Base-by-base conservation (phyloP, 2,329 filamentous ascomycete species). In the Hypoxylon sp. region DNA sequence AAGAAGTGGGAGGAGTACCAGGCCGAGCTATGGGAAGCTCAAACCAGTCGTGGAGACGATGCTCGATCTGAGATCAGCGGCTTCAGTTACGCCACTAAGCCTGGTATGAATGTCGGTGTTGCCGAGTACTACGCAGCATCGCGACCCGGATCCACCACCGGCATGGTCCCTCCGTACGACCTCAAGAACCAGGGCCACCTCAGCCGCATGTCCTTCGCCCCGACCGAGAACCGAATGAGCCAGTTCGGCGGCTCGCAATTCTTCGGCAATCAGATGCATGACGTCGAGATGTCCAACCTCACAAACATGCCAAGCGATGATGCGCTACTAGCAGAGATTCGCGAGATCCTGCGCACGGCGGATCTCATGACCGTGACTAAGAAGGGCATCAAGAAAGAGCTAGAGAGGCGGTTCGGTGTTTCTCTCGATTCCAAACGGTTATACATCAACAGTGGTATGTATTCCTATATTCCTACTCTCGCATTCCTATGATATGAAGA, bases 1-100 rank as follows among this genome's bases (percentile, higher is more conserved):
- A 99, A 98, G 90, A 96, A 92, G 85, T 99, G 96, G 96, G 96
- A 99, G 79, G 96, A 99, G 75, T 99, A 98, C 79, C 96, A 99
- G 80, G 91, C 91, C 68, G 96, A 98, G 84, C 89, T 99, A 46
- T 99, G 95, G 96, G 96, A 99, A 76, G 91, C 92, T 0, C 93
- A 97, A 81, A 96, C 88, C 5, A 84, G 92, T n/a, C 90, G 91
- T 74, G 88, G 91, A 74, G 88, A 90, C 70, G 96, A 99, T 76
- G 83, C 89, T 23, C 90, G 87, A 65, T 97, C 94, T 8, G 95
- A 97, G 79, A 82, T 95, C 55, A 97, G 94, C n/a, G 95, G 95
- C 62, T 92, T 93, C 82, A 96, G 92, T 59, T 99, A 98, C 77
- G 95, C 89, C 59, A 99, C 96, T 68, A 97, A 96, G 81, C 91